Percentiles rank a stretch among this genome's conserved stretches.
phyloP scores from a whole-genome alignment of 2,329 filamentous ascomycete genomes.

The Ophiocordyceps camponoti-leonardi region DNA sequence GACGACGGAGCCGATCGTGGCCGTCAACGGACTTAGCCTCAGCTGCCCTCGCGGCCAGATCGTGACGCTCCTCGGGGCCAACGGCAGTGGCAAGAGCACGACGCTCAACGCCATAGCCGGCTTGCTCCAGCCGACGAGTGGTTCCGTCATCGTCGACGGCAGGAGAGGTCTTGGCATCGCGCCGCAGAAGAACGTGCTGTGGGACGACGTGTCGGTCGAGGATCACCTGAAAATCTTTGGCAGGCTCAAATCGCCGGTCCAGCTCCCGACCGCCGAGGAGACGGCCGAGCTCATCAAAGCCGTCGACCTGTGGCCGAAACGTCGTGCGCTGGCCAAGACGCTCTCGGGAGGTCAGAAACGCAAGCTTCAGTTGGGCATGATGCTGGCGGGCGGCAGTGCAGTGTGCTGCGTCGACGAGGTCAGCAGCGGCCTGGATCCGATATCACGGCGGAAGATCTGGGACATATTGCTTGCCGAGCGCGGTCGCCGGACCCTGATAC shows the following conservation, averaged over 20 bases:
- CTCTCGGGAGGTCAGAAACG: conserved; percentile 84
- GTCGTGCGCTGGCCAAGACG: conserved; percentile 54
- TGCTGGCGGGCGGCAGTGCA: conserved; percentile 77
- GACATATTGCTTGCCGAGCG: conserved; percentile 79
- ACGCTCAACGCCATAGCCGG: conserved; percentile 80
- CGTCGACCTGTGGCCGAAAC: conserved; percentile 62
- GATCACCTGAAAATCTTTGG: conserved; percentile 81
- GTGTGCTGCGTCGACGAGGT: conserved; percentile 90
- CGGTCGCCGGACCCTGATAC: conserved; percentile 62
- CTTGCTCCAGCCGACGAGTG: conserved; percentile 58
- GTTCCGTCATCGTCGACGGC: conserved; percentile 60
- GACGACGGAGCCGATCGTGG: conserved; percentile 46
- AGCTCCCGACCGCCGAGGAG: conserved; percentile 36
- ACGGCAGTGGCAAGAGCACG: conserved; percentile 81
- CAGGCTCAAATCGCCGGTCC: conserved; percentile 50
- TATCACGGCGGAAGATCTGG: conserved; percentile 82
- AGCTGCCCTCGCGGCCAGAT: conserved; percentile 65
- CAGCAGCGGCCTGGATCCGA: conserved; percentile 70
- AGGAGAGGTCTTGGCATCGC: conserved; percentile 71
- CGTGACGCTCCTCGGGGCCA: conserved; percentile 70
- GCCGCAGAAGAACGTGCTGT: conserved; percentile 87
- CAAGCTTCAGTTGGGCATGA: conserved; percentile 85
- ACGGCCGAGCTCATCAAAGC: conserved; percentile 46
- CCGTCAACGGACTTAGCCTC: conserved; percentile 59
- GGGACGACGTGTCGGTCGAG: conserved; percentile 72